phyloP scores from a whole-genome alignment of 257 asterid genomes.

The Ehretia macrophylla region DNA sequence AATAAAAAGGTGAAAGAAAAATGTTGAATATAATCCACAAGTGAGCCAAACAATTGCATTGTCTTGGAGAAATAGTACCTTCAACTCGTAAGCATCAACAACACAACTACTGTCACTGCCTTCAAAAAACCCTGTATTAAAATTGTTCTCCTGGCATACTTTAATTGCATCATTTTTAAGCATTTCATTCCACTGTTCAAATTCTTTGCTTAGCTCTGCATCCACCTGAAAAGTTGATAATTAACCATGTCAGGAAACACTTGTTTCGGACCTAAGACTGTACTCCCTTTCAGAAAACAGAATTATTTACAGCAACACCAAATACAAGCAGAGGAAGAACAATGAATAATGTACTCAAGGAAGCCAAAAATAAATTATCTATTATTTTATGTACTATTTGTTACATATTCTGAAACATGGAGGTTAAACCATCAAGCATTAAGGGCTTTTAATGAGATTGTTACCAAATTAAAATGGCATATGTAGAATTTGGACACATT shows the following conservation, averaged over 20 bases:
- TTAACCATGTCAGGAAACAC: background rate
- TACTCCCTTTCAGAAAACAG: too few species aligned
- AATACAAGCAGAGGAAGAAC: too few species aligned
- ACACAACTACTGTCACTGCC: constrained; percentile 80
- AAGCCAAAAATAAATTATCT: too few species aligned
- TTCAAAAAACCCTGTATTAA: constrained; percentile 87
- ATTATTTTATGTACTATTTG: too few species aligned
- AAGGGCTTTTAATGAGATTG: too few species aligned
- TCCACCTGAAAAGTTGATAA: constrained; percentile 61
- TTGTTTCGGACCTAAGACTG: background rate
- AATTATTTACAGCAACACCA: too few species aligned
- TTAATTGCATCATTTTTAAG: constrained; percentile 76
- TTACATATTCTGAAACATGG: too few species aligned
- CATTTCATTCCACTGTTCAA: constrained; percentile 95
- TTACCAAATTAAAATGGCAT: too few species aligned
- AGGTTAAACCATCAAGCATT: too few species aligned
- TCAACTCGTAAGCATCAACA: constrained; percentile 94
- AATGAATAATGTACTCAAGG: too few species aligned
- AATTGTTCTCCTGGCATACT: constrained; percentile 88
- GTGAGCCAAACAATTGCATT: background rate
- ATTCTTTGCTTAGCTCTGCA: constrained; percentile 73
- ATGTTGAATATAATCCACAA: background rate
- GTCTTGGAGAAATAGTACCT: constrained; percentile 40
- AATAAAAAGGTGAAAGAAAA: background rate
- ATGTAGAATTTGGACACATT: too few species aligned